Evolutionary conservation across 306 rosid genomes (phyloP).

Genomic region (Cucurbita argyrosperma): DNA sequence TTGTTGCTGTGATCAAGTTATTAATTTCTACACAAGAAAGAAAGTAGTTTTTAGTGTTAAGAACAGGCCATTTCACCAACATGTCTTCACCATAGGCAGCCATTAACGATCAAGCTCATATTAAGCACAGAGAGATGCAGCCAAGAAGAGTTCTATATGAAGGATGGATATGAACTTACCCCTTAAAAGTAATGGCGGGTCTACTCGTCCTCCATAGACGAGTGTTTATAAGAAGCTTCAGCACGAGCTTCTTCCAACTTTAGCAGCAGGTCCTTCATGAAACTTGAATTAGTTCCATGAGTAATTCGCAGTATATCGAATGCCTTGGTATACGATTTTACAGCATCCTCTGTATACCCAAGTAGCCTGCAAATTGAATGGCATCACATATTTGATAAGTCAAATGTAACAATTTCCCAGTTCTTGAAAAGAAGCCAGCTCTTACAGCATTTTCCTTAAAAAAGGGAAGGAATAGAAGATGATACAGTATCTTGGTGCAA

Average conservation of each 20-base stretch:
- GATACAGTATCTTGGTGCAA: neutral
- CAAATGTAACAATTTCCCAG: neutral
- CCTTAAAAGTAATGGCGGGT: neutral
- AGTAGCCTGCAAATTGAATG: neutral
- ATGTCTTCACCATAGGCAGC: neutral
- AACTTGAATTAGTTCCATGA: constrained; percentile 62
- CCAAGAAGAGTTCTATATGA: neutral
- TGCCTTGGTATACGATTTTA: constrained; percentile 33
- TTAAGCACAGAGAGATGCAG: neutral
- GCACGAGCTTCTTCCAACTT: constrained; percentile 86
- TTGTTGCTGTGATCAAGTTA: too few relatives aligned
- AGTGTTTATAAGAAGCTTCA: constrained; percentile 53
- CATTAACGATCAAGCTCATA: neutral
- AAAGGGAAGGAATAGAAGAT: neutral
- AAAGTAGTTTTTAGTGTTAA: neutral
- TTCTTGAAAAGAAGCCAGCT: neutral
- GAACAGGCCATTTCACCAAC: neutral
- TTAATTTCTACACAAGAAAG: neutral
- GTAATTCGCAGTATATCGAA: constrained; percentile 57
- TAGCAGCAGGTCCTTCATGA: constrained; percentile 54
- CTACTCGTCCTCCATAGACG: constrained; percentile 22
- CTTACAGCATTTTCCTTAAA: neutral
- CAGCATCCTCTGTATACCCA: constrained; percentile 3
- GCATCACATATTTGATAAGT: neutral
- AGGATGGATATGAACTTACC: neutral